Percentiles rank a stretch among this genome's conserved stretches.
These are phyloP conservation scores for Glarea lozoyensis DNA, from an alignment of 495 filamentous ascomycete species.

Conservation along the genomic window DNA sequence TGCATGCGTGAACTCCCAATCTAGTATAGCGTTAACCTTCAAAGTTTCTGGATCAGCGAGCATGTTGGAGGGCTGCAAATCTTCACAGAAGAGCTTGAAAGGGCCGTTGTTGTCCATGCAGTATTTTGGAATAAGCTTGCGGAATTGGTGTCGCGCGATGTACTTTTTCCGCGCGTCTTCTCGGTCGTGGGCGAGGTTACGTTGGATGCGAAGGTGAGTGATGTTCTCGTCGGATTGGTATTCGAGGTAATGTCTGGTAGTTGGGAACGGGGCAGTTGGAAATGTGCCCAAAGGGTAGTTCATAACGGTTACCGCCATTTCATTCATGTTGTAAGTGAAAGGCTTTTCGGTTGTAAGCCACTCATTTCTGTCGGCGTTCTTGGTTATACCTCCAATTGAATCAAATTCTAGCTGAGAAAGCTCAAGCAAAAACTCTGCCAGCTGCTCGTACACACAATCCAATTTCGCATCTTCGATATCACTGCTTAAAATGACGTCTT, in stretches of 20 bases:
- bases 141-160: conserved; percentile 30
- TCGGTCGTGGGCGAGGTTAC: conserved; percentile 27
- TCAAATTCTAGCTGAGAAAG: conserved; percentile 29
- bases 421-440: conserved; percentile 28
- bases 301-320: conserved; percentile 28
- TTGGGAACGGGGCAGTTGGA: conserved; percentile 26
- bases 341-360: conserved; percentile 27
- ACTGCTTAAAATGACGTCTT: conserved; percentile 26
- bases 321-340: conserved; percentile 34
- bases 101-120: conserved; percentile 27
- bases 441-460: conserved; percentile 28
- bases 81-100: conserved; percentile 34
- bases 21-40: conserved; percentile 31
- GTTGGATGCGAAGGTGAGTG: conserved; percentile 29
- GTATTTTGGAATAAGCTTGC: conserved; percentile 28
- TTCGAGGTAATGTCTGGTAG: conserved; percentile 27
- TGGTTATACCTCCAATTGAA: conserved; percentile 29
- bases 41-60: conserved; percentile 30
- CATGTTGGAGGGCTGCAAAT: conserved; percentile 33
- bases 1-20: conserved; percentile 35
- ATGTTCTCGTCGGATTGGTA: conserved; percentile 27
- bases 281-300: conserved; percentile 26
- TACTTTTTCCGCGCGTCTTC: conserved; percentile 28
- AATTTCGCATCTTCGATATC: conserved; percentile 26
- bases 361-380: conserved; percentile 19